Evolutionary conservation across 305 asterid genomes (phyloP), one percentile per base, ranked within the genome.

Genomic region (Lippia alba): DNA sequence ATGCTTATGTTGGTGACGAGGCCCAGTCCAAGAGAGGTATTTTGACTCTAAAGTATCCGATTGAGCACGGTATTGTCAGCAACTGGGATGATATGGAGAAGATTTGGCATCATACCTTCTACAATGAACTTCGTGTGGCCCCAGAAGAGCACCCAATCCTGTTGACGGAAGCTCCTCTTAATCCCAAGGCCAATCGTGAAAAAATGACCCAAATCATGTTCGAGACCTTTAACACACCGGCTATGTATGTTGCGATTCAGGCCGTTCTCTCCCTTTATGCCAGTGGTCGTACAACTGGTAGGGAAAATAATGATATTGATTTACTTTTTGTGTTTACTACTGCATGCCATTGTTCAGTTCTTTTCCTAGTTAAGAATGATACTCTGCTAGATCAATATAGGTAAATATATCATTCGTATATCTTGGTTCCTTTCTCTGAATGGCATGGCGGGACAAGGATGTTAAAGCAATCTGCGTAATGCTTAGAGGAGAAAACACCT

Each of bases 61-160:
- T 87, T 57, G 91, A 90, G 80, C 92, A 90, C 46, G 96, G 92
- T 3, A 87, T 90, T 41, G 96, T 90, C 65, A 86, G 83, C 86
- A 86, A 90, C 64, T 90, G 96, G 96, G 96, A 87, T 74, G 96
- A 90, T 74, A 89, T 89, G 96, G 96, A 89, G 79, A 89, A 89
- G 75, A 89, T 89, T 49, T 89, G 93, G 95, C 95, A 88, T 63
- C 95, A 88, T 71, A 86, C 91, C 30, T 86, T 88, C 83, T 86
- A 88, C 78, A 84, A 88, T 34, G 88, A 85, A 55, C 91, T 85
- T 67, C 92, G 89, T 65, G 92, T 86, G 61, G 92, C 89, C 44
- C 89, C 92, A 9, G 92, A 86, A 69, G 92, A 86, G 79, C 92
- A 86, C 80, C 92, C 89, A 3, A 80, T 86, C 51, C 86, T 86